A percentile compares a stretch with the other conserved stretches of the same genome.
Conservation (phyloP, 192 early-diverging fungal species). For the Umbelopsis ramanniana region DNA sequence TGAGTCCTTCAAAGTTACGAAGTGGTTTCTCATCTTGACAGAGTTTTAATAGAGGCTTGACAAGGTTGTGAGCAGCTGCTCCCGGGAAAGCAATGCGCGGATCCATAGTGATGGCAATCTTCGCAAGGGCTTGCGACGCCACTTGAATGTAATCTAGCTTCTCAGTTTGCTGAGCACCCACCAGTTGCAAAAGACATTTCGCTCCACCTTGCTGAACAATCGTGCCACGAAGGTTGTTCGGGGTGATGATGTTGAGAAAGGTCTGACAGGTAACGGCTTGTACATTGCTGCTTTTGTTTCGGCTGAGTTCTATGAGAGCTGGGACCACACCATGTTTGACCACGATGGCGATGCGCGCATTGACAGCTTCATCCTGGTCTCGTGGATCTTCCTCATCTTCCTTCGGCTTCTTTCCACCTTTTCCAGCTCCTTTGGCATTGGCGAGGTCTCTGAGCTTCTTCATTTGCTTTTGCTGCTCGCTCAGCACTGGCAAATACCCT, state of each 20-base stretch:
- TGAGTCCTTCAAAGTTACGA: conserved; percentile 85
- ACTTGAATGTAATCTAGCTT: conserved; percentile 28
- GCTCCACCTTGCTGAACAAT: conserved; percentile 86
- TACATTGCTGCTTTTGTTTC: conserved; percentile 60
- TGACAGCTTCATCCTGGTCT: conserved; percentile 66
- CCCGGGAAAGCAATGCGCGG: conserved; percentile 86
- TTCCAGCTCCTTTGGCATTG: conserved; percentile 30
- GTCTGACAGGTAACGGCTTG: conserved; percentile 68
- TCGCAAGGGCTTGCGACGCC: conserved; percentile 86
- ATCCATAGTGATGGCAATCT: conserved; percentile 90
- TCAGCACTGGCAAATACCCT: conserved; percentile 64
- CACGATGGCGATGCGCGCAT: conserved; percentile 56
- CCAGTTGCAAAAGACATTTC: conserved; percentile 61
- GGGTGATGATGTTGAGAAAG: conserved; percentile 73
- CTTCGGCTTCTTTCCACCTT: neutral
- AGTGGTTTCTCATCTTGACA: conserved; percentile 66
- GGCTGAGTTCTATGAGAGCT: conserved; percentile 55
- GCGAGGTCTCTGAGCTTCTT: conserved; percentile 60
- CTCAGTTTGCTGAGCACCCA: neutral
- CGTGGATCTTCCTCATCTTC: conserved; percentile 51
- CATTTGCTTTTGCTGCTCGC: conserved; percentile 82
- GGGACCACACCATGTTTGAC: conserved; percentile 63
- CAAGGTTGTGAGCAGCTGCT: conserved; percentile 66
- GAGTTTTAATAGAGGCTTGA: conserved; percentile 71
- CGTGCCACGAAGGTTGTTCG: conserved; percentile 67